A percentile compares a stretch with the other conserved stretches of the same genome.
Evolutionary conservation across 2,329 filamentous ascomycete genomes (phyloP).

Genomic region (Trichothecium sympodiale): DNA sequence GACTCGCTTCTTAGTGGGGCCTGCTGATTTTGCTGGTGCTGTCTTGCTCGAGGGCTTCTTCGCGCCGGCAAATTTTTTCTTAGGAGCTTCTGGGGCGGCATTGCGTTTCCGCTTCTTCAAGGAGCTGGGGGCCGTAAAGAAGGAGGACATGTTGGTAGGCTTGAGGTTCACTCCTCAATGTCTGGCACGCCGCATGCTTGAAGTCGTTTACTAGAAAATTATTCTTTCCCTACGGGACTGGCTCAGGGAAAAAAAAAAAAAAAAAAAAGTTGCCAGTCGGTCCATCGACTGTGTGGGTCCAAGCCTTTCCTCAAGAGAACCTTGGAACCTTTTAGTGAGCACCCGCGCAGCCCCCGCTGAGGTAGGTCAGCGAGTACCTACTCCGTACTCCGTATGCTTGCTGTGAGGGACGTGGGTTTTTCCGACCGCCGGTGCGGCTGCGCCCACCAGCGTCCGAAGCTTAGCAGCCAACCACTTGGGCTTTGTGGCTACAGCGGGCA

Average conservation of each 20-base stretch:
- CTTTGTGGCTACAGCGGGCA: constrained; percentile 10
- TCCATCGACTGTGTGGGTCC: constrained; percentile 9
- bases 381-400: background rate
- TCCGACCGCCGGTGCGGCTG: constrained; percentile 1
- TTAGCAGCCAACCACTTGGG: background rate
- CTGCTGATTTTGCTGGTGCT: constrained; percentile 25
- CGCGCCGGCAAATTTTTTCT: constrained; percentile 45
- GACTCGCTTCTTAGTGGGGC: constrained; percentile 32
- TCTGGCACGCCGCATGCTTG: no score
- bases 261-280: constrained; percentile 26
- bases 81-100: constrained; percentile 40
- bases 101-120: constrained; percentile 83
- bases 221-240: no score
- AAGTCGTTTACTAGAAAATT: no score
- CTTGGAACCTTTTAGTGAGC: no score
- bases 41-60: constrained; percentile 30
- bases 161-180: background rate
- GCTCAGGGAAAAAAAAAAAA: constrained; percentile 18
- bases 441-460: no score
- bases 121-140: constrained; percentile 81
- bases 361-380: no score
- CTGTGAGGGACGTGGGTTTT: constrained; percentile 1
- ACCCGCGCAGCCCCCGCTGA: no score
- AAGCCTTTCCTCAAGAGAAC: no score
- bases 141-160: constrained; percentile 66